These are phyloP conservation scores for Sphenostylis stenocarpa DNA, from an alignment of 306 rosid genomes.

Conservation along the genomic window DNA sequence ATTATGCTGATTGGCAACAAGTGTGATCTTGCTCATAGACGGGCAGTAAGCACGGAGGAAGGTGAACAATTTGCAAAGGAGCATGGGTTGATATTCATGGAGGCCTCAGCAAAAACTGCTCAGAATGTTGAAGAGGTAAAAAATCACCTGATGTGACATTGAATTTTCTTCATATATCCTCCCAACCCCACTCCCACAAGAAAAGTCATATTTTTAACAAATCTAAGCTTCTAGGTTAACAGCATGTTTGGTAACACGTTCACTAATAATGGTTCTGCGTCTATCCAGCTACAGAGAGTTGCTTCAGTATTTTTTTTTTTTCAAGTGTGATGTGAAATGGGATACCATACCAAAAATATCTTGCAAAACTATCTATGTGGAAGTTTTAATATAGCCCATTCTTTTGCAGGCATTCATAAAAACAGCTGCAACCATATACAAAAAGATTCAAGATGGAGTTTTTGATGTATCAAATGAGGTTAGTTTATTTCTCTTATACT, in stretches of 20 bases:
- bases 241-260: background rate
- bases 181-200: background rate
- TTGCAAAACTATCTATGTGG: conserved; percentile 20
- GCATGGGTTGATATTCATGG: conserved; percentile 93
- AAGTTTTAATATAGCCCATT: background rate
- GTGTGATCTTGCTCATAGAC: conserved; percentile 95
- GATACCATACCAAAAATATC: background rate
- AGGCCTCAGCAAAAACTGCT: conserved; percentile 98
- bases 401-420: conserved; percentile 81
- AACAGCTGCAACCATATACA: conserved; percentile 93
- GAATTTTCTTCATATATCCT: conserved; percentile 4
- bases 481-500: conserved; percentile 25
- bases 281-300: background rate
- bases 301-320: background rate
- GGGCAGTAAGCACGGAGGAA: conserved; percentile 99
- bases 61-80: conserved; percentile 99
- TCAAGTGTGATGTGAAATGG: background rate
- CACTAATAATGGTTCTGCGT: background rate
- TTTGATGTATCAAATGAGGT: conserved; percentile 99
- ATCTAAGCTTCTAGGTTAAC: conserved; percentile 7
- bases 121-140: conserved; percentile 97
- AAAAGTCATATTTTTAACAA: background rate
- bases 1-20: conserved; percentile 94
- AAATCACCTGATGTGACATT: conserved; percentile 9
- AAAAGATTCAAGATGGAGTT: conserved; percentile 94